Base-by-base conservation (phyloP, 2,329 filamentous ascomycete genomes). In the Byssothecium circinans region DNA sequence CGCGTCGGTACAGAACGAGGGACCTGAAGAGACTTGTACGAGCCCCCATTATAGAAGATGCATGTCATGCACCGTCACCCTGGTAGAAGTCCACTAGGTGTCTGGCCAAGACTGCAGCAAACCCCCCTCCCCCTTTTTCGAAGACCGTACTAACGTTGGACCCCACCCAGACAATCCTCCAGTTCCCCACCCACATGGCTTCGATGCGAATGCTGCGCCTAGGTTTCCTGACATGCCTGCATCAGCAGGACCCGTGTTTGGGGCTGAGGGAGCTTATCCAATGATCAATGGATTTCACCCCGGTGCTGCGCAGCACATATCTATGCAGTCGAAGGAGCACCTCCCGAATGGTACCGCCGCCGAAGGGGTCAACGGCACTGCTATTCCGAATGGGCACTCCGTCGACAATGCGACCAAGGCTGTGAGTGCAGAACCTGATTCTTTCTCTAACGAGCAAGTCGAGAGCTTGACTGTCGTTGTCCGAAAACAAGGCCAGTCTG, bases 1-100 rank as follows among this genome's bases (percentile, higher is more conserved):
- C 57, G 78, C 84, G 34, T 79, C 82, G 17, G 89, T 88, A 32
- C 88, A 87, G 65, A 88, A 87, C 60, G 81, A 87, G 15, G 91
- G 91, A 8, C 82, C 83, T n/a, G 68, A 74, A 30, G 71, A 74
- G 48, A 57, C 75, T 10, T 72, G 29, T 32, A 32, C 29, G 29
- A 32, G 14, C 29, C 29, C 29, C 29, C 29, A 32, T 14, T 32
- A n/a, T 12, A 32, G 6, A 14, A 14, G 25, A 7, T 27, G 25
- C 25, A 27, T 27, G 25, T 27, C 25, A 27, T 7, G 25, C 25
- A 27, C 25, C 11, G 25, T 11, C 11, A 11, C 25, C 11, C 25
- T 27, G 6, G 25, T 27, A 27, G 25, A 6, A 27, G 11, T 27
- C 25, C 11, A 27, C 25, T 27, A 27, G 25, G 25, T 27, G 25